phyloP scores from a whole-genome alignment of 257 asterid species.

The Ajuga chamaepitys region DNA sequence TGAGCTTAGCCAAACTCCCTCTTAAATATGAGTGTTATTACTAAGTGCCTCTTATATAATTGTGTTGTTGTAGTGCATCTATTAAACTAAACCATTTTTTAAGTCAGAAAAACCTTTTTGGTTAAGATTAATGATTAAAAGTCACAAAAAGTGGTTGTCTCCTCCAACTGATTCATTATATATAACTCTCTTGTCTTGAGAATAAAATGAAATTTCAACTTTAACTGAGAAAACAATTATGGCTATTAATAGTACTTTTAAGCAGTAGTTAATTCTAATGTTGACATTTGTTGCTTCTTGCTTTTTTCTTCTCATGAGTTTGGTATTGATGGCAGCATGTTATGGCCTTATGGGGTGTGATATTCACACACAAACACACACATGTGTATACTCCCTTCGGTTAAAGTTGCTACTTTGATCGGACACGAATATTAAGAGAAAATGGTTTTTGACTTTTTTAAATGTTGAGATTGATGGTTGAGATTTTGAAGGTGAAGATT shows the following conservation, averaged over 20 bases:
- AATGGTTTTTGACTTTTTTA: too few relatives aligned
- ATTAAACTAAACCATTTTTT: neutral
- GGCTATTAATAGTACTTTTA: slow-evolving; percentile 6
- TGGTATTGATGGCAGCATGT: slow-evolving; percentile 11
- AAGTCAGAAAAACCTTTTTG: slow-evolving; percentile 17
- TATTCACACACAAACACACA: too few relatives aligned
- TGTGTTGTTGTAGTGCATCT: too few relatives aligned
- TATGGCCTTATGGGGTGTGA: neutral
- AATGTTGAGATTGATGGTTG: too few relatives aligned
- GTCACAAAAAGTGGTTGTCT: slow-evolving; percentile 26
- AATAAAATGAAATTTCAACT: neutral
- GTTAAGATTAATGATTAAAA: slow-evolving; percentile 35
- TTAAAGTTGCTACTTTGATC: too few relatives aligned
- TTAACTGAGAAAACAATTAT: slow-evolving; percentile 2
- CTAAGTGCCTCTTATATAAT: too few relatives aligned
- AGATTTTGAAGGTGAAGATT: too few relatives aligned
- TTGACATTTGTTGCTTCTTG: neutral
- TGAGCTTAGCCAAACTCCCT: too few relatives aligned
- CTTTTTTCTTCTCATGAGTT: neutral
- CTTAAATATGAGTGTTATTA: too few relatives aligned
- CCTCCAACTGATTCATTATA: slow-evolving; percentile 22
- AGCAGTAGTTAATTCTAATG: neutral
- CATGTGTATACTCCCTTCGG: too few relatives aligned
- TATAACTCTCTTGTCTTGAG: slow-evolving; percentile 15
- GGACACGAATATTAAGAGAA: too few relatives aligned